phyloP scores from a whole-genome alignment of 495 filamentous ascomycete species.

The Elasticomyces elasticus region DNA sequence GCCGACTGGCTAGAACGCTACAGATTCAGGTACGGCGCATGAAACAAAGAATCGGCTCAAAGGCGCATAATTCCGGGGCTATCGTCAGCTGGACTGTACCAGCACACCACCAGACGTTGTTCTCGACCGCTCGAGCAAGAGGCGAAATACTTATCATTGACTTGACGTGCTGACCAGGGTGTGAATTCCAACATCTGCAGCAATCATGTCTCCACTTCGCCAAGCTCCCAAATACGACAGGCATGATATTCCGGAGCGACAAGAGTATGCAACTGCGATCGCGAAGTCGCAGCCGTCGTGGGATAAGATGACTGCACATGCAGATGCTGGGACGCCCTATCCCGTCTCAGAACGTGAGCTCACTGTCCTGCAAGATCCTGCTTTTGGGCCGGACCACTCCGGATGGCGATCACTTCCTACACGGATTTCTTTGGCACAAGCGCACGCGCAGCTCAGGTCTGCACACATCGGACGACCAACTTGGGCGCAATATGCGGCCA shows the following conservation, averaged over 20 bases:
- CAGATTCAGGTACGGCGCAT: no score
- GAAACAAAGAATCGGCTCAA: no score
- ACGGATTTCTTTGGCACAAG: not conserved
- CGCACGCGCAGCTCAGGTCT: not conserved
- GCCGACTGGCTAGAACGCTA: no score
- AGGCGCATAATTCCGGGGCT: no score
- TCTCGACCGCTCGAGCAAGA: no score
- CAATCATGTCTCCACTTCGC: not conserved
- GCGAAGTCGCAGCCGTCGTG: not conserved
- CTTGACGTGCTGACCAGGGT: no score
- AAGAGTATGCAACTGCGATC: not conserved
- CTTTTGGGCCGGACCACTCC: not conserved
- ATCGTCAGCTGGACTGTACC: no score
- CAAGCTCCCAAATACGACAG: not conserved
- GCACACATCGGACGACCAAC: not conserved
- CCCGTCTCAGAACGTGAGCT: not conserved
- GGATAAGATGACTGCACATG: conserved; percentile 2
- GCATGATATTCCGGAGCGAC: not conserved
- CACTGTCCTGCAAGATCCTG: not conserved
- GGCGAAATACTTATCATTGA: no score
- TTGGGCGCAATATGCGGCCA: not conserved
- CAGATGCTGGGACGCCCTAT: not conserved
- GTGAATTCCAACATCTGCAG: no score
- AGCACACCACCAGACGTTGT: no score
- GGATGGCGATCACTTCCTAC: not conserved